These are phyloP conservation scores for Suillus occidentalis DNA, from an alignment of 768 basidiomycete species.

Conservation along the genomic window DNA sequence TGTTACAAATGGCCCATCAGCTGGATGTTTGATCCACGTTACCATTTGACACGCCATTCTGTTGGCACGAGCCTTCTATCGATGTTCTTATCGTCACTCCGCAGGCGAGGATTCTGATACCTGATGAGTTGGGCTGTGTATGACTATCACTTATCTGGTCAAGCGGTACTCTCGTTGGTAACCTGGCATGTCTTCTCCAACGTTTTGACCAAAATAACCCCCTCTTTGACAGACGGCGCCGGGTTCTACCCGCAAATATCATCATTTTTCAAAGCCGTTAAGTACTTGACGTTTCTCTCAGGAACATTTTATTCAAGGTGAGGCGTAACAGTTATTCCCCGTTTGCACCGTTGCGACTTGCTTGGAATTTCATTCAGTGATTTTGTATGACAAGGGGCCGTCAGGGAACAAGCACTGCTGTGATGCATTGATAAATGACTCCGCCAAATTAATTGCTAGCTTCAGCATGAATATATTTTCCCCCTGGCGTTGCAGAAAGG, in stretches of 20 bases:
- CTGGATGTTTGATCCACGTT: conserved; percentile 54
- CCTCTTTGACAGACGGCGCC: conserved; percentile 40
- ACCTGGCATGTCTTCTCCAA: conserved; percentile 20
- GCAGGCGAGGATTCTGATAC: conserved; percentile 50
- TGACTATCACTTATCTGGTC: neutral
- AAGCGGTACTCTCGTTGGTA: conserved; percentile 45
- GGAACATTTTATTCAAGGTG: neutral
- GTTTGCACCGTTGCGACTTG: conserved; percentile 17
- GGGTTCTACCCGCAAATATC: conserved; percentile 58
- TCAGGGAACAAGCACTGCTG: conserved; percentile 51
- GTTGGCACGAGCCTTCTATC: conserved; percentile 31
- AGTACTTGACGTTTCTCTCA: conserved; percentile 15
- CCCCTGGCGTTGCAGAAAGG: conserved; percentile 78
- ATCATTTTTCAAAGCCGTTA: conserved; percentile 39
- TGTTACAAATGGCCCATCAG: conserved; percentile 46
- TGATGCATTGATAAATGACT: neutral
- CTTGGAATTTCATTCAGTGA: conserved; percentile 15
- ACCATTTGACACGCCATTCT: conserved; percentile 43
- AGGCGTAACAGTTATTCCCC: conserved; percentile 3
- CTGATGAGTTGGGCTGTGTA: conserved; percentile 12
- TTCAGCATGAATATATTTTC: conserved; percentile 81
- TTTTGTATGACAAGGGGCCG: conserved; percentile 58
- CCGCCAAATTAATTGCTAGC: conserved; percentile 68
- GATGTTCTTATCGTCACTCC: conserved; percentile 45
- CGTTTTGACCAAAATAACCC: neutral